Evolutionary conservation across 208 protist genomes (phyloP).

Genomic region (Jaenimonas drosophilae): DNA sequence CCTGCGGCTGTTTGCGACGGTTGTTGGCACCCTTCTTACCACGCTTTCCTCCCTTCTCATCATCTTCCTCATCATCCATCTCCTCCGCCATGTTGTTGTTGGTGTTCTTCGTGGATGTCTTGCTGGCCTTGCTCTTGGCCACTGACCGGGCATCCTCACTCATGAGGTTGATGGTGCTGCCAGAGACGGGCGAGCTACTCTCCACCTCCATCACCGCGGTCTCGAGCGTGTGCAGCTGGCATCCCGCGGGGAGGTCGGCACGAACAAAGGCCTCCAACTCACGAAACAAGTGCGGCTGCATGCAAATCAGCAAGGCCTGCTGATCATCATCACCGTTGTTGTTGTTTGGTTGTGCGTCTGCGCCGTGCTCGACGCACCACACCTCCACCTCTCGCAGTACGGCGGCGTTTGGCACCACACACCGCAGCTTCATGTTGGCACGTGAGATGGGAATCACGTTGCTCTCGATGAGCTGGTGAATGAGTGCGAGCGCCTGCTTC

Average conservation of each 20-base stretch:
- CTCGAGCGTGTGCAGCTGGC: conserved; percentile 67
- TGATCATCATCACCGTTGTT: not conserved
- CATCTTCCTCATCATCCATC: not conserved
- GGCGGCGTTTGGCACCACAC: conserved; percentile 31
- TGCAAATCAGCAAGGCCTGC: conserved; percentile 25
- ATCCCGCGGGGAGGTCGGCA: conserved; percentile 37
- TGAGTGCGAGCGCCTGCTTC: conserved; percentile 91
- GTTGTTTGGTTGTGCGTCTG: conserved; percentile 27
- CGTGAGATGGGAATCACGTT: conserved; percentile 88
- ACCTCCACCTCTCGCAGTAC: conserved; percentile 26
- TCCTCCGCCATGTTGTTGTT: too few species aligned
- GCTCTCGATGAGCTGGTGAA: conserved; percentile 80
- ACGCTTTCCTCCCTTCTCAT: conserved; percentile 9
- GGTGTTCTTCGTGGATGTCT: conserved; percentile 1
- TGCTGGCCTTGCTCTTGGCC: not conserved
- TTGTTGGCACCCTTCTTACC: not conserved
- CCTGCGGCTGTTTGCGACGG: not conserved
- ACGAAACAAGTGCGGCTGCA: conserved; percentile 67
- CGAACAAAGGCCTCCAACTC: conserved; percentile 70
- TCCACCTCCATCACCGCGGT: conserved; percentile 48
- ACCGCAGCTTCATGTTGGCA: conserved; percentile 91
- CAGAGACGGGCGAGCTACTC: conserved; percentile 10
- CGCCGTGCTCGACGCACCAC: conserved; percentile 48
- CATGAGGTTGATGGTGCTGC: conserved; percentile 8
- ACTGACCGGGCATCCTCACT: conserved; percentile 2